A percentile compares a stretch with the other conserved stretches of the same genome.
These are phyloP conservation scores for Fraxinus nigra DNA, from an alignment of 305 asterid species.

Conservation along the genomic window DNA sequence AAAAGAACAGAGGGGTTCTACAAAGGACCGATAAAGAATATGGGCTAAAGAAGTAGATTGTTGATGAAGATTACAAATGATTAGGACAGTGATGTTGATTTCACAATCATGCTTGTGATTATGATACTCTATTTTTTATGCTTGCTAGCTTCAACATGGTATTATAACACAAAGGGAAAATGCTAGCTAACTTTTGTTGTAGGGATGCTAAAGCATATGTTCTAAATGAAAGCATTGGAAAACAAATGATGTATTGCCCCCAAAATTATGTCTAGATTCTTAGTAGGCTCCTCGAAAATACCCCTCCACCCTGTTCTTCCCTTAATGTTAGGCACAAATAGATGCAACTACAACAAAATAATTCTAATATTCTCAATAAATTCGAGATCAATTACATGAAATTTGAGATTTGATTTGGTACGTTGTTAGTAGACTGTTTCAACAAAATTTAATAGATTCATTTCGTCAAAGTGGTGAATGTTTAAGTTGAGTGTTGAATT, in stretches of 20 bases:
- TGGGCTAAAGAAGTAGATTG: background rate
- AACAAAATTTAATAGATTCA: background rate
- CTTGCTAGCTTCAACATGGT: conserved; percentile 8
- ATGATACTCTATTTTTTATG: background rate
- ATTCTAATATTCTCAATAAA: background rate
- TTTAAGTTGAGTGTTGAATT: too few species aligned
- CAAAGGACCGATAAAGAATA: background rate
- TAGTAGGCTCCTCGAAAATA: background rate
- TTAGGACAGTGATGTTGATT: background rate
- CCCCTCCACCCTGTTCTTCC: background rate
- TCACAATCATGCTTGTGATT: background rate
- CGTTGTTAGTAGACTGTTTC: background rate
- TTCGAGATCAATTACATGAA: background rate
- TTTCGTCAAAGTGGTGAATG: background rate
- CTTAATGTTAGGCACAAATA: background rate
- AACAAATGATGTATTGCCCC: background rate
- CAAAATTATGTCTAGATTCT: background rate
- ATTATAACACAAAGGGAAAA: background rate
- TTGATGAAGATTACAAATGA: conserved; percentile 13
- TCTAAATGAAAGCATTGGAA: background rate
- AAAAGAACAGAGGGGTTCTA: background rate
- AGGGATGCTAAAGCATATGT: conserved; percentile 6
- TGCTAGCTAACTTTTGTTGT: conserved; percentile 3
- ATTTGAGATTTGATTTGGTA: background rate
- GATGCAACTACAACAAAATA: background rate